Evolutionary conservation across 73 alveolate species (phyloP).

Genomic region (Symbiodinium pilosum): DNA sequence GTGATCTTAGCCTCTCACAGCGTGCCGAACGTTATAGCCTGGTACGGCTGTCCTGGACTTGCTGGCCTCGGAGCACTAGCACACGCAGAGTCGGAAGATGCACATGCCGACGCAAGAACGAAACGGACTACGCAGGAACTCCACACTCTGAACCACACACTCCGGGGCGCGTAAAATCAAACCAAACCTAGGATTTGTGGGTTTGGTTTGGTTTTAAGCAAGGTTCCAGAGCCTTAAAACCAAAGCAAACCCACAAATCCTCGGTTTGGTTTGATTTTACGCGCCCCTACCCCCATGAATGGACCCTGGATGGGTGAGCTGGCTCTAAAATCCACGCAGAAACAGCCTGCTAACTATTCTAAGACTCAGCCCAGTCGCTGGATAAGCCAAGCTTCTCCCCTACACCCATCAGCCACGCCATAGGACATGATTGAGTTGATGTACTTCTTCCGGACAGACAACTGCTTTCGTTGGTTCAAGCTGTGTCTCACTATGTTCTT

Average conservation of each 20-base stretch:
- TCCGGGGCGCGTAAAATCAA: too few species aligned
- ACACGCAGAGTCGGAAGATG: too few species aligned
- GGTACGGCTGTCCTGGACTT: conserved; percentile 13
- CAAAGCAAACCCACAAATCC: background rate
- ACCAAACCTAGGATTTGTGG: background rate
- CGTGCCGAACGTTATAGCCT: conserved; percentile 33
- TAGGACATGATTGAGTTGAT: background rate
- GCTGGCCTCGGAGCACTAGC: background rate
- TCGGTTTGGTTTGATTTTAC: too few species aligned
- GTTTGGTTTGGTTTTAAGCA: too few species aligned
- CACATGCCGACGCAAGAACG: too few species aligned
- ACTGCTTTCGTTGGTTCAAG: background rate
- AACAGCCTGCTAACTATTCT: too few species aligned
- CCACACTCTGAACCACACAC: background rate
- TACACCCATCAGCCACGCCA: background rate
- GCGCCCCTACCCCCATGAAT: too few species aligned
- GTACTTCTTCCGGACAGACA: background rate
- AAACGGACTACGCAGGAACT: too few species aligned
- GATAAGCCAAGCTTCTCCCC: background rate
- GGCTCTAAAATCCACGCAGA: too few species aligned
- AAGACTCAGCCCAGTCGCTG: too few species aligned
- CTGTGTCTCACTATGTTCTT: background rate
- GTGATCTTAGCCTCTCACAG: background rate
- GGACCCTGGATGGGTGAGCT: too few species aligned
- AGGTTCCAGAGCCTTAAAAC: too few species aligned